These are phyloP conservation scores for Teratosphaeria viscida DNA, from an alignment of 2,329 filamentous ascomycete species.

Conservation along the genomic window DNA sequence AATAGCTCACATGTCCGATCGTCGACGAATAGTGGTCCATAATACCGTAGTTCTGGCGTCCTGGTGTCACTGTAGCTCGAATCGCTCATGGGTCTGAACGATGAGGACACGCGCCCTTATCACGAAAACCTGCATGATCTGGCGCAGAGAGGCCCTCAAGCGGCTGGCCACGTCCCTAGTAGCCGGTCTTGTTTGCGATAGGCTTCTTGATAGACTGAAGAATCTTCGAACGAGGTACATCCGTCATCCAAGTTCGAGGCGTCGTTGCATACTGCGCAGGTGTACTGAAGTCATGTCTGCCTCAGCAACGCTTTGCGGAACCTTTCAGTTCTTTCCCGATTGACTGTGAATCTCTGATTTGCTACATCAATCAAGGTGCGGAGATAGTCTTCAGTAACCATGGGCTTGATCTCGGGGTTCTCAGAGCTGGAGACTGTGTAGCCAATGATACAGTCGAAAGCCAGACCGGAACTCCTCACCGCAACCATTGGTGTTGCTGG, in stretches of 20 bases:
- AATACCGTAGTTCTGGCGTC: no score
- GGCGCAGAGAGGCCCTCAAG: no score
- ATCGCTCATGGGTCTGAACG: no score
- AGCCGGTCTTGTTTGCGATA: no score
- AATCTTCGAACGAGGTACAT: background rate
- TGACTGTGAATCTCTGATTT: conserved; percentile 64
- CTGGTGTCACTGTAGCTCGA: no score
- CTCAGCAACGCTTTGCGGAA: conserved; percentile 45
- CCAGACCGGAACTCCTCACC: conserved; percentile 71
- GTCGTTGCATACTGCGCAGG: background rate
- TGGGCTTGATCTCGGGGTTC: conserved; percentile 30
- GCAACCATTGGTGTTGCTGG: conserved; percentile 55
- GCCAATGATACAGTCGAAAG: conserved; percentile 73
- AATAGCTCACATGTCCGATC: no score
- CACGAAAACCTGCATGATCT: no score
- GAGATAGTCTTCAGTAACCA: conserved; percentile 60
- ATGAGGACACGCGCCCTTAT: no score
- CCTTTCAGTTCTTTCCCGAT: conserved; percentile 54
- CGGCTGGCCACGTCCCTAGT: no score
- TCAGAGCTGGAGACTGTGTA: conserved; percentile 15
- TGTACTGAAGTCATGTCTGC: background rate
- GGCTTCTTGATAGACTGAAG: no score
- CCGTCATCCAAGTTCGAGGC: background rate
- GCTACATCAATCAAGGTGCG: conserved; percentile 55
- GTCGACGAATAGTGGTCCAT: no score